phyloP scores from a whole-genome alignment of 805 yeast species.

The Saccharomycopsis capsularis region DNA sequence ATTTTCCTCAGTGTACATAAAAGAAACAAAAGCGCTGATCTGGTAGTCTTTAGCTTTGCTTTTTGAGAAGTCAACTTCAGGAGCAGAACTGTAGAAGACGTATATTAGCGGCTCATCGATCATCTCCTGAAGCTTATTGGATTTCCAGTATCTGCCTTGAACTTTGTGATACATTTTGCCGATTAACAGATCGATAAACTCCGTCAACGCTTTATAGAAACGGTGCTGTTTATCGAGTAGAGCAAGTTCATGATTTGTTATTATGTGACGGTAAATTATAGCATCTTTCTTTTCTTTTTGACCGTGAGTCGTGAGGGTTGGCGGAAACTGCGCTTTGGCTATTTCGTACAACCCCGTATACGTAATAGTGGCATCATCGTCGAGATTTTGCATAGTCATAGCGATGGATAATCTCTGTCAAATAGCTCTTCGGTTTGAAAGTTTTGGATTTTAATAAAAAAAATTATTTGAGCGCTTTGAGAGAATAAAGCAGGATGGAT shows the following conservation, averaged over 20 bases:
- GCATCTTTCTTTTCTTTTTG: too few relatives aligned
- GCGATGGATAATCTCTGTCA: too few relatives aligned
- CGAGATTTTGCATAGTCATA: too few relatives aligned
- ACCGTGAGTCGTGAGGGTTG: neutral
- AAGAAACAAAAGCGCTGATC: slow-evolving; percentile 10
- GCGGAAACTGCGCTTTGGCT: slow-evolving; percentile 3
- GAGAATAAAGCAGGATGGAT: too few relatives aligned
- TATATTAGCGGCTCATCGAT: slow-evolving; percentile 4
- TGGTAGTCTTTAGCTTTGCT: neutral
- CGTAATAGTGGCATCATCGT: neutral
- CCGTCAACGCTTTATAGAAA: neutral
- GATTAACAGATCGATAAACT: slow-evolving; percentile 9
- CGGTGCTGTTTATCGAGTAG: neutral
- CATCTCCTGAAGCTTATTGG: slow-evolving; percentile 10
- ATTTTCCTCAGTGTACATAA: slow-evolving; percentile 4
- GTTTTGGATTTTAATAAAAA: too few relatives aligned
- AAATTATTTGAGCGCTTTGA: too few relatives aligned
- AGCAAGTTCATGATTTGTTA: neutral
- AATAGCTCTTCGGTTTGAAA: too few relatives aligned
- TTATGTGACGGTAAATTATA: slow-evolving; percentile 3
- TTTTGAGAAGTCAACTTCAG: neutral
- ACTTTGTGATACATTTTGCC: slow-evolving; percentile 6
- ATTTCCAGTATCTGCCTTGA: slow-evolving; percentile 14
- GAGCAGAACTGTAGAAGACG: slow-evolving; percentile 1
- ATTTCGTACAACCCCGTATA: neutral